These are phyloP conservation scores for Russula olivacea DNA, from an alignment of 768 basidiomycete genomes.

Conservation along the genomic window DNA sequence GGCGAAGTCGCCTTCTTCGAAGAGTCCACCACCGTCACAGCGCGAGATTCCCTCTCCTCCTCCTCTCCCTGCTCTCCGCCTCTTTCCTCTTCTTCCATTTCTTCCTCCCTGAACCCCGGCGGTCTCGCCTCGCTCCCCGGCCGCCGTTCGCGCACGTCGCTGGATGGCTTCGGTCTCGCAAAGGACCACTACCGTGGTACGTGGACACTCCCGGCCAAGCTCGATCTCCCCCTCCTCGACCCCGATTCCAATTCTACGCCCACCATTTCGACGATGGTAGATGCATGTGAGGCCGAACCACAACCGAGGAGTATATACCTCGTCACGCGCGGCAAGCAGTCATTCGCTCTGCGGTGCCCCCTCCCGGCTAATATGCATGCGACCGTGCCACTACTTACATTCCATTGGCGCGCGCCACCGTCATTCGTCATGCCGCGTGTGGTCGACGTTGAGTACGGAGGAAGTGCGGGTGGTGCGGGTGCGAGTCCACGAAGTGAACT, in stretches of 20 bases:
- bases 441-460: slow-evolving; percentile 27
- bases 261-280: not conserved
- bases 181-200: slow-evolving; percentile 34
- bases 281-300: not conserved
- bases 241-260: slow-evolving; percentile 18
- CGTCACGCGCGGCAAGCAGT: slow-evolving; percentile 62
- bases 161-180: slow-evolving; percentile 40
- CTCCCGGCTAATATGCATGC: slow-evolving; percentile 48
- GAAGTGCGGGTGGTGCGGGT: not conserved
- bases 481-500: no score
- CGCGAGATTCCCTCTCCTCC: slow-evolving; percentile 27
- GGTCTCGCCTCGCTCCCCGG: slow-evolving; percentile 24
- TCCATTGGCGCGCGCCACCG: slow-evolving; percentile 57
- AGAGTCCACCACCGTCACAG: slow-evolving; percentile 26
- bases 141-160: slow-evolving; percentile 39
- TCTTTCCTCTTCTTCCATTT: not conserved
- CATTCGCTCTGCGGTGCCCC: slow-evolving; percentile 64
- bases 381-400: slow-evolving; percentile 45
- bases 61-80: not conserved
- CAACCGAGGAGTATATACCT: slow-evolving; percentile 44
- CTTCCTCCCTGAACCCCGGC: slow-evolving; percentile 17
- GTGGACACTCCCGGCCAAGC: slow-evolving; percentile 48
- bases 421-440: slow-evolving; percentile 49
- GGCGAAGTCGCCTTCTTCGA: slow-evolving; percentile 67
- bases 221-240: slow-evolving; percentile 41